phyloP scores from a whole-genome alignment of 495 filamentous ascomycete species.

The Tuber aestivum region DNA sequence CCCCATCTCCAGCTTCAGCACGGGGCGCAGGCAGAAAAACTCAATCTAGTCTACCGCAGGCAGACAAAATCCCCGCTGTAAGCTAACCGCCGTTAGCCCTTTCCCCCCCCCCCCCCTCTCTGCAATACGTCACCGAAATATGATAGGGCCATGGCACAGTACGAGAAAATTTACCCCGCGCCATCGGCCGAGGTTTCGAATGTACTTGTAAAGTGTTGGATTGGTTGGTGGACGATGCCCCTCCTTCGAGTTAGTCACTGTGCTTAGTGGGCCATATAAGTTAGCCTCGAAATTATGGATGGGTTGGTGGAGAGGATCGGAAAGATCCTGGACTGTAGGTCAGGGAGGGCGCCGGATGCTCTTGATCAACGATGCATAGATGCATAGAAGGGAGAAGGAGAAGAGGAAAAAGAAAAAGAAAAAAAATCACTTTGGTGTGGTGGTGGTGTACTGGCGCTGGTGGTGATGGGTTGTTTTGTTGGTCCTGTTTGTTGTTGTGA shows the following conservation, averaged over 20 bases:
- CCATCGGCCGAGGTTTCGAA: no score
- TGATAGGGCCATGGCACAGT: no score
- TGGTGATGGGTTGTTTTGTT: background rate
- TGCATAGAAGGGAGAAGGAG: background rate
- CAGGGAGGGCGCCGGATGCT: background rate
- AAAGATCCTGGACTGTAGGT: background rate
- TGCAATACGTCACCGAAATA: background rate
- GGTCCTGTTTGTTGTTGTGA: background rate
- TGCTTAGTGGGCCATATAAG: no score
- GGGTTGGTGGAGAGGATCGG: background rate
- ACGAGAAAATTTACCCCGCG: no score
- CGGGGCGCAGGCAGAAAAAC: background rate
- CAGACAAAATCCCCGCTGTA: background rate
- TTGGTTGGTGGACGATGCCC: background rate
- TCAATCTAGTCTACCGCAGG: background rate
- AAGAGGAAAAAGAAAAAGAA: background rate
- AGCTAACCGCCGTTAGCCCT: background rate
- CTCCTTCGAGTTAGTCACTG: background rate
- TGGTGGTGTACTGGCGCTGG: background rate
- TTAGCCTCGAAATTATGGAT: no score
- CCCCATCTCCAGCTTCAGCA: background rate
- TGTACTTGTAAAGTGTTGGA: background rate
- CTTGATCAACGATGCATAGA: slow-evolving; percentile 3
- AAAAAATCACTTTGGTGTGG: background rate
- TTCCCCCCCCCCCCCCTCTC: background rate